Conservation (phyloP, 2,329 filamentous ascomycete genomes). For the Ramichloridium luteum region DNA sequence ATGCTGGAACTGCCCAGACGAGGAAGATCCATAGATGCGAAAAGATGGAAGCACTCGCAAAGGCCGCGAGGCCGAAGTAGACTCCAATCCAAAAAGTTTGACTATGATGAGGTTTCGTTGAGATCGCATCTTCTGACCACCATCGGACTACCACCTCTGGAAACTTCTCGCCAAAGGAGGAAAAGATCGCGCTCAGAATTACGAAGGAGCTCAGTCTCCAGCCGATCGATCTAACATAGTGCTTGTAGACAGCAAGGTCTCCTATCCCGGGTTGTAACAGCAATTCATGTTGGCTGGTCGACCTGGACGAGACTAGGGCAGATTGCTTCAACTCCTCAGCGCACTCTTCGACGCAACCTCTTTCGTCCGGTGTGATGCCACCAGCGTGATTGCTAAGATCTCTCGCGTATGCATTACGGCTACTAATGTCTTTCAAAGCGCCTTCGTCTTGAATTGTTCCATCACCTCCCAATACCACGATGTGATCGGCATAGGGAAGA, state of each 20-base stretch:
- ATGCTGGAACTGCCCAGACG: slow-evolving; percentile 9
- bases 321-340: too few relatives aligned
- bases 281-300: too few relatives aligned
- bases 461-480: slow-evolving; percentile 25
- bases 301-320: too few relatives aligned
- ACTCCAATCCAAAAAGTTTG: slow-evolving; percentile 10
- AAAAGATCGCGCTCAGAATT: slow-evolving; percentile 19
- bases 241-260: slow-evolving; percentile 30
- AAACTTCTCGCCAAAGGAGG: slow-evolving; percentile 29
- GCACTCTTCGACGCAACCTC: too few relatives aligned
- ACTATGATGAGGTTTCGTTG: slow-evolving; percentile 1
- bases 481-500: slow-evolving; percentile 29
- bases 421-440: slow-evolving; percentile 18
- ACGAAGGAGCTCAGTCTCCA: slow-evolving; percentile 21
- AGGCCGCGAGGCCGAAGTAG: slow-evolving; percentile 8
- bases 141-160: slow-evolving; percentile 36
- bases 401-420: slow-evolving; percentile 8
- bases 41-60: slow-evolving; percentile 6
- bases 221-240: slow-evolving; percentile 17
- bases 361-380: neutral
- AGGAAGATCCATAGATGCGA: slow-evolving; percentile 13
- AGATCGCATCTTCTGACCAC: slow-evolving; percentile 30
- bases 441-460: slow-evolving; percentile 27
- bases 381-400: slow-evolving; percentile 1
- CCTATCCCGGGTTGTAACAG: too few relatives aligned